Evolutionary conservation across 805 yeast species (phyloP), one percentile per base, ranked within the genome.

Genomic region (Lipomyces lipofer): DNA sequence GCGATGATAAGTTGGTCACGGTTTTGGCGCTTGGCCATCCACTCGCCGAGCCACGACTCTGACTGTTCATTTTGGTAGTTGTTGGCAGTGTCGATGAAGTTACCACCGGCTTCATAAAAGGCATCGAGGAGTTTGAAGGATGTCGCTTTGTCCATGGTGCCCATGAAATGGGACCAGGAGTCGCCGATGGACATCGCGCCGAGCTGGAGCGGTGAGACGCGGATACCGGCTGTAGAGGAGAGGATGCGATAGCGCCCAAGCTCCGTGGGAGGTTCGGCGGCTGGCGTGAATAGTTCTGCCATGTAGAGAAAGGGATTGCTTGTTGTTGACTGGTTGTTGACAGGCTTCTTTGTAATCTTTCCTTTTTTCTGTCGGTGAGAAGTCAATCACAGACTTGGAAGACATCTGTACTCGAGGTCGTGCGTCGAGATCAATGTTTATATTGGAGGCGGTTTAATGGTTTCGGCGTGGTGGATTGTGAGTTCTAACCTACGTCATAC

Each of bases 41-140:
- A 63, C 39, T 63, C 67, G n/a, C 66, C 67, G 12, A 63, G 17
- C 66, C 66, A 63, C 13, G 25, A 45, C 52, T 63, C 66, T 10
- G 64, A 59, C 52, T 64, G 58, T 30, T 54, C 63, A 21, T 54
- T 30, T 28, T 63, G 66, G 35, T 63, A 63, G 13, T 19, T 44
- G 33, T 59, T 62, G 15, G 67, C 61, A 28, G 66, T 63, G 29
- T 63, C 66, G 47, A 63, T 62, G 15, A 64, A 62, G 44, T 63
- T 63, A 1, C 66, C 66, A 10, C 66, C 66, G 6, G 53, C 52
- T n/a, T 62, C 59, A 30, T 58, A 58, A 43, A 32, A 63, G 15
- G 51, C 60, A 40, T 63, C 66, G 10, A 62, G 55, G 24, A 63
- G 33, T 24, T 52, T 53, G 35, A 64, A 63, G 5, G 63, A 30